These are phyloP conservation scores for Pythium utonaiense DNA, from an alignment of 352 stramenopile genomes.

Conservation along the genomic window DNA sequence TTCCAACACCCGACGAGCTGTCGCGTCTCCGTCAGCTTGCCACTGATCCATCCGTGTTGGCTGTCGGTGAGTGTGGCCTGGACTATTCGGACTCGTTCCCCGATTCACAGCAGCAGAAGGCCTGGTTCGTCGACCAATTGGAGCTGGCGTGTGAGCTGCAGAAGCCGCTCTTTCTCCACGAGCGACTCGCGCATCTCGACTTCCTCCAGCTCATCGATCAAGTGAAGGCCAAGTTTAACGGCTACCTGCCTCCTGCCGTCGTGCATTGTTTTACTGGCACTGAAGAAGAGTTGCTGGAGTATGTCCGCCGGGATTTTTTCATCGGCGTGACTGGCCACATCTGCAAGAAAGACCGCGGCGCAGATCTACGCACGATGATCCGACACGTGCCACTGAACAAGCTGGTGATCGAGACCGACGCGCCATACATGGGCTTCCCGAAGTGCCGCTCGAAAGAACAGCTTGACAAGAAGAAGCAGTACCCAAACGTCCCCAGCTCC, in stretches of 20 bases:
- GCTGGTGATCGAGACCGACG: conserved; percentile 91
- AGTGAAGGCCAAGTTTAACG: conserved; percentile 29
- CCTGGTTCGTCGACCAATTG: conserved; percentile 67
- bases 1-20: conserved; percentile 37
- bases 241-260: conserved; percentile 53
- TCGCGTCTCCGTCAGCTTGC: conserved; percentile 31
- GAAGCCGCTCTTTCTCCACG: conserved; percentile 84
- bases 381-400: conserved; percentile 64
- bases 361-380: conserved; percentile 49
- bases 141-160: conserved; percentile 53
- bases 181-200: conserved; percentile 72
- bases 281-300: conserved; percentile 62
- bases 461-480: conserved; percentile 54
- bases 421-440: conserved; percentile 89
- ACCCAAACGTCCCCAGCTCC: conserved; percentile 72
- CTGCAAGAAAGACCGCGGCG: conserved; percentile 73
- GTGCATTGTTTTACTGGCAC: conserved; percentile 92
- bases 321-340: conserved; percentile 90
- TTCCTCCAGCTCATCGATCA: conserved; percentile 69
- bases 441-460: conserved; percentile 45
- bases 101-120: conserved; percentile 36
- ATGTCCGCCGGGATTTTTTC: conserved; percentile 80
- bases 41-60: conserved; percentile 31
- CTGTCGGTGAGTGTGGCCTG: conserved; percentile 76
- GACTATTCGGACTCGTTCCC: conserved; percentile 75